These are phyloP conservation scores for Ogataea pignaliae DNA, from an alignment of 805 yeast genomes.

Conservation along the genomic window DNA sequence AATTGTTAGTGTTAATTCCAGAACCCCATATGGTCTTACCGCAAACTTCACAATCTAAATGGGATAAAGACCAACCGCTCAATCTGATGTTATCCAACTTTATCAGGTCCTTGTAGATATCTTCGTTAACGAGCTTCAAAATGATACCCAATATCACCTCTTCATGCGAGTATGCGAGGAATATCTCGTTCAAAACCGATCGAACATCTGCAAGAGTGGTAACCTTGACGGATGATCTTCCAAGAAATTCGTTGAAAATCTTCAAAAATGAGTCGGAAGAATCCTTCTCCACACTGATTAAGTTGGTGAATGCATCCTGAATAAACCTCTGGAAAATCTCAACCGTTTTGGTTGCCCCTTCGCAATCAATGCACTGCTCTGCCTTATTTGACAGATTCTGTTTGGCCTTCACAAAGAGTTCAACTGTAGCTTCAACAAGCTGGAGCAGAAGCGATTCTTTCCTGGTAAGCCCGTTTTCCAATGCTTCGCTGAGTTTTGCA, in stretches of 20 bases:
- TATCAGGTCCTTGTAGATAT: conserved; percentile 45
- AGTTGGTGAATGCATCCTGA: conserved; percentile 38
- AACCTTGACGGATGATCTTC: conserved; percentile 40
- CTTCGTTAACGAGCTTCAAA: conserved; percentile 51
- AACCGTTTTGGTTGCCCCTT: conserved; percentile 12
- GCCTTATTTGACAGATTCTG: conserved; percentile 4
- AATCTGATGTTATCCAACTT: conserved; percentile 37
- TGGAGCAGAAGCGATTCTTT: conserved; percentile 37
- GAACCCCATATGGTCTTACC: conserved; percentile 72
- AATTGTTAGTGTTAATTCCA: conserved; percentile 44
- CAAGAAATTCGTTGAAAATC: conserved; percentile 53
- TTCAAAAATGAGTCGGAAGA: conserved; percentile 41
- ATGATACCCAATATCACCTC: conserved; percentile 48
- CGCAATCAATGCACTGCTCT: not conserved
- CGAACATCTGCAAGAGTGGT: conserved; percentile 59
- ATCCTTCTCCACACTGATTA: conserved; percentile 30
- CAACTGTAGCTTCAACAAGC: conserved; percentile 36
- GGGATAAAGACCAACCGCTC: conserved; percentile 60
- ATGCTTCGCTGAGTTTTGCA: conserved; percentile 12
- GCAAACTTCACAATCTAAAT: conserved; percentile 68
- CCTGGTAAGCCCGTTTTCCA: conserved; percentile 18
- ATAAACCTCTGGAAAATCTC: conserved; percentile 35
- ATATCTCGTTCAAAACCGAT: conserved; percentile 56
- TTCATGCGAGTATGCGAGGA: conserved; percentile 62
- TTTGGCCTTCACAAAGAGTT: conserved; percentile 28